A percentile compares a stretch with the other conserved stretches of the same genome.
These are phyloP conservation scores for Alternaria solani DNA, from an alignment of 2,329 filamentous ascomycete species.

Conservation along the genomic window DNA sequence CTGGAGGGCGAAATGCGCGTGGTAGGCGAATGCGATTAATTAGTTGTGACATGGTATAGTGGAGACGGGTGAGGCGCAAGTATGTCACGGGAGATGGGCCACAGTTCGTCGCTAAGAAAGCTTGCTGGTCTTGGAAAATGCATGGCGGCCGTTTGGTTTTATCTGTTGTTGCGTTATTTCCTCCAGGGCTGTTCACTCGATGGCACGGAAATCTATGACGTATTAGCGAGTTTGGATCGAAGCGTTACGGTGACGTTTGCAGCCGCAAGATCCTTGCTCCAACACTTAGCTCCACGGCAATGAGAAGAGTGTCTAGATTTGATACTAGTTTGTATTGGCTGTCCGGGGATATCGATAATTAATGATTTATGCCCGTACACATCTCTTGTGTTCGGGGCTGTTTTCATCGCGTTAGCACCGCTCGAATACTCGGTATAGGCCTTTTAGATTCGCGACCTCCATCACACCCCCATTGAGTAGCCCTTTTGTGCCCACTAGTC, in stretches of 20 bases:
- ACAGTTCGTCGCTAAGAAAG: slow-evolving; percentile 4
- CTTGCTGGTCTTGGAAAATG: slow-evolving; percentile 5
- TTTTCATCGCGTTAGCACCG: slow-evolving; percentile 67
- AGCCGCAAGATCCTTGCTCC: slow-evolving; percentile 2
- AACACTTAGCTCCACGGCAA: slow-evolving; percentile 2
- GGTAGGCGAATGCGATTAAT: slow-evolving; percentile 14
- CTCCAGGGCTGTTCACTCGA: background rate
- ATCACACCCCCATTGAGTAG: slow-evolving; percentile 76
- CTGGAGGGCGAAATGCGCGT: slow-evolving; percentile 20
- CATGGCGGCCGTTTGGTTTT: slow-evolving; percentile 14
- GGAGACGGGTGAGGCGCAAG: background rate
- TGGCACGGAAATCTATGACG: slow-evolving; percentile 19
- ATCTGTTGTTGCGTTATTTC: slow-evolving; percentile 6
- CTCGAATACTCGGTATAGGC: slow-evolving; percentile 93
- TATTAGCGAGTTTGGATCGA: slow-evolving; percentile 4
- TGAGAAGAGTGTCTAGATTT: background rate
- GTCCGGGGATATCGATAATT: background rate
- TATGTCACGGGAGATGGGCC: background rate
- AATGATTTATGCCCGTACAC: background rate
- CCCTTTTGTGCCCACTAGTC: slow-evolving; percentile 80
- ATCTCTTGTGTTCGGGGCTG: background rate
- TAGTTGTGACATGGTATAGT: background rate
- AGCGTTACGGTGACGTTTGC: slow-evolving; percentile 14
- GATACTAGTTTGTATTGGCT: background rate
- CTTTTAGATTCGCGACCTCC: slow-evolving; percentile 91